These are phyloP conservation scores for Leucogyrophana mollusca DNA, from an alignment of 768 basidiomycete genomes.

Conservation along the genomic window DNA sequence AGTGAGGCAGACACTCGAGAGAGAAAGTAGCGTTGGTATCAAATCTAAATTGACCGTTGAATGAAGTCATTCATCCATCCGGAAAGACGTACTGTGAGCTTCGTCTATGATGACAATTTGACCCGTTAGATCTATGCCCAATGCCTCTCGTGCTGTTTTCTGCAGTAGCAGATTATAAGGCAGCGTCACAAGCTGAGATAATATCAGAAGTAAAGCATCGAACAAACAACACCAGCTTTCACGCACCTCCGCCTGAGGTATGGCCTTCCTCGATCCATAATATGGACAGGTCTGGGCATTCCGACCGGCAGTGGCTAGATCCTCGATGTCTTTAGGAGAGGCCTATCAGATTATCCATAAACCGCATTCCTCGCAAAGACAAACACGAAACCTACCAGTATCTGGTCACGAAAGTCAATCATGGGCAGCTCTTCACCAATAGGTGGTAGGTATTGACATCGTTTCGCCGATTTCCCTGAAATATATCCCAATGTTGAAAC, in stretches of 20 bases:
- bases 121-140: conserved; percentile 81
- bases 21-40: conserved; percentile 84
- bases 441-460: conserved; percentile 77
- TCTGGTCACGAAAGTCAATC: conserved; percentile 84
- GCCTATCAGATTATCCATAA: conserved; percentile 47
- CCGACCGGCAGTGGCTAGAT: conserved; percentile 74
- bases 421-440: conserved; percentile 66
- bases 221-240: background rate
- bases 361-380: conserved; percentile 2
- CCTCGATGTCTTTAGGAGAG: conserved; percentile 91
- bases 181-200: conserved; percentile 73
- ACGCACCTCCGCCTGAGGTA: conserved; percentile 84
- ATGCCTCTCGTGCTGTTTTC: conserved; percentile 77
- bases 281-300: conserved; percentile 81
- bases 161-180: conserved; percentile 93
- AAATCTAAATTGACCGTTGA: conserved; percentile 52
- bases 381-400: conserved; percentile 54
- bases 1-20: conserved; percentile 73
- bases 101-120: conserved; percentile 94
- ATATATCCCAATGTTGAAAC: conserved; percentile 3
- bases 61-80: background rate
- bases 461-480: conserved; percentile 59
- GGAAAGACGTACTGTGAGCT: conserved; percentile 77
- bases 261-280: conserved; percentile 86
- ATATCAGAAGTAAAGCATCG: background rate